These are phyloP conservation scores for Arachnopeziza araneosa DNA, from an alignment of 2,329 filamentous ascomycete genomes.

Conservation along the genomic window DNA sequence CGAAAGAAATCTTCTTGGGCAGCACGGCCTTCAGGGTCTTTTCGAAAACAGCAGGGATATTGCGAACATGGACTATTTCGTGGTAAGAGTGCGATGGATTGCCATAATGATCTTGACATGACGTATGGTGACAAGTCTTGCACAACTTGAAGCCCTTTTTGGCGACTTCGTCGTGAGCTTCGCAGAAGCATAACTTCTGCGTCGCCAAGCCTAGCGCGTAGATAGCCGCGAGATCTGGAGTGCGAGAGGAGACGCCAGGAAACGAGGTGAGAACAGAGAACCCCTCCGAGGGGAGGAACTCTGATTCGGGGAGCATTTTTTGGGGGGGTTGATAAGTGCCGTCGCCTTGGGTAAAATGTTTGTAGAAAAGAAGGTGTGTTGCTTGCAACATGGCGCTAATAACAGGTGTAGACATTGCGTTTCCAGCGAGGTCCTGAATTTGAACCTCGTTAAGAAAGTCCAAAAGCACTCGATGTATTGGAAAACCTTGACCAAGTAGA, in stretches of 20 bases:
- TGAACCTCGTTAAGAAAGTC: constrained; percentile 56
- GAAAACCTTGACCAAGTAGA: constrained; percentile 63
- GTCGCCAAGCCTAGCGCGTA: constrained; percentile 29
- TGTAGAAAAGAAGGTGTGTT: constrained; percentile 41
- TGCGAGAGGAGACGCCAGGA: not conserved
- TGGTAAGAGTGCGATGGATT: constrained; percentile 41
- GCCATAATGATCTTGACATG: constrained; percentile 44
- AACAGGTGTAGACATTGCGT: constrained; percentile 73
- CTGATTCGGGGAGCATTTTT: not conserved
- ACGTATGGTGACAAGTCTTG: constrained; percentile 46
- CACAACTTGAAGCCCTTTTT: constrained; percentile 41
- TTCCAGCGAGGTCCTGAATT: constrained; percentile 67
- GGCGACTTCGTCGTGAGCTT: constrained; percentile 39
- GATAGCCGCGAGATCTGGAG: constrained; percentile 9
- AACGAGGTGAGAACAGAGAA: not conserved
- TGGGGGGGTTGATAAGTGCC: not conserved
- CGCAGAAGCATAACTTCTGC: constrained; percentile 50
- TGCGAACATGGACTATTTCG: constrained; percentile 26
- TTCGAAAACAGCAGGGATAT: constrained; percentile 39
- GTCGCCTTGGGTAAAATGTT: constrained; percentile 3
- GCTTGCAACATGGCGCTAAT: constrained; percentile 58
- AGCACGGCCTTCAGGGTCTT: constrained; percentile 36
- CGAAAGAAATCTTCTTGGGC: constrained; percentile 36
- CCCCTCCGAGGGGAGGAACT: not conserved
- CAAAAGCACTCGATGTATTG: constrained; percentile 55